Percentiles rank a stretch among this genome's conserved stretches.
phyloP scores from a whole-genome alignment of 176 grass and related monocot genomes.

The sorghum (Sorghum bicolor) region Sorghum_bicolor_NCBIv3 NC_012871.2:71789501-71790000 shows the following conservation, averaged over 20 bases:
- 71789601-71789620: slow-evolving; percentile 53
- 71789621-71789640: slow-evolving; percentile 42
- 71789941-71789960: neutral
- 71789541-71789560: slow-evolving; percentile 53
- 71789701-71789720: neutral
- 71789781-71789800: slow-evolving; percentile 45
- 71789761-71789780: slow-evolving; percentile 46
- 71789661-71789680: slow-evolving; percentile 46
- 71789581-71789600: slow-evolving; percentile 49
- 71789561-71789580: slow-evolving; percentile 45
- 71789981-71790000: neutral
- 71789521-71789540: slow-evolving; percentile 36
- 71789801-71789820: slow-evolving; percentile 52
- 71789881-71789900: neutral
- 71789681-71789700: slow-evolving; percentile 19
- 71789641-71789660: slow-evolving; percentile 49
- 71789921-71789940: slow-evolving; percentile 39
- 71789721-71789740: neutral
- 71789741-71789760: neutral
- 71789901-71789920: slow-evolving; percentile 53
- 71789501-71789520: slow-evolving; percentile 42
- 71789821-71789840: slow-evolving; percentile 60
- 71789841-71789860: slow-evolving; percentile 26
- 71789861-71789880: slow-evolving; percentile 16
- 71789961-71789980: slow-evolving; percentile 16